These are phyloP conservation scores for Leucocoprinus leucothites DNA, from an alignment of 768 basidiomycete genomes.

Conservation along the genomic window DNA sequence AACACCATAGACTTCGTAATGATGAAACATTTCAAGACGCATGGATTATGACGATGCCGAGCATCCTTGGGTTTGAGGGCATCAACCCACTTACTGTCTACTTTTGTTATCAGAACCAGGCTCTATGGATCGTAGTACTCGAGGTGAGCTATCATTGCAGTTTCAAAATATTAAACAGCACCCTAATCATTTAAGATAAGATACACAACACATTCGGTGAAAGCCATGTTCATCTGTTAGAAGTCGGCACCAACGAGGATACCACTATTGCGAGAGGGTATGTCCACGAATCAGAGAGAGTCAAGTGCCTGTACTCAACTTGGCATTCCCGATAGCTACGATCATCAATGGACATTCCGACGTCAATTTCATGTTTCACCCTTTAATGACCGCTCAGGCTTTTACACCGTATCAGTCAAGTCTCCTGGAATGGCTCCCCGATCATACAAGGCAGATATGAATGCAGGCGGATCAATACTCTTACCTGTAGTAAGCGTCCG, in stretches of 20 bases:
- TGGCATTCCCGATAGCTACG: slow-evolving; percentile 33
- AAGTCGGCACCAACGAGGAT: slow-evolving; percentile 45
- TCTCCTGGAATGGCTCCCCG: slow-evolving; percentile 39
- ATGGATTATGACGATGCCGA: slow-evolving; percentile 78
- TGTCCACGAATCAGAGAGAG: slow-evolving; percentile 10
- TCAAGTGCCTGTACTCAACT: not conserved
- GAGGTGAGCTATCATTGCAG: slow-evolving; percentile 33
- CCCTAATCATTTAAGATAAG: slow-evolving; percentile 24
- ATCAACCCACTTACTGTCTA: slow-evolving; percentile 73
- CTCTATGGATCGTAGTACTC: slow-evolving; percentile 44
- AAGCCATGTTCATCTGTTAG: slow-evolving; percentile 56
- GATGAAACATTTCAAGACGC: slow-evolving; percentile 38
- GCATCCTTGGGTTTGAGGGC: slow-evolving; percentile 60
- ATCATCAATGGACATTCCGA: slow-evolving; percentile 64
- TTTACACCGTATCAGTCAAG: slow-evolving; percentile 55
- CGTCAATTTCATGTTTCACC: slow-evolving; percentile 76
- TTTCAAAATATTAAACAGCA: not conserved
- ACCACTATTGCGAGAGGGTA: slow-evolving; percentile 26
- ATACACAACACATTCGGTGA: slow-evolving; percentile 77
- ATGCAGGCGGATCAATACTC: slow-evolving; percentile 15
- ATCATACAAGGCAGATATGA: slow-evolving; percentile 14
- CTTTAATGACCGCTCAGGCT: slow-evolving; percentile 69
- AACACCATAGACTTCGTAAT: slow-evolving; percentile 10
- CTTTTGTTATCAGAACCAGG: slow-evolving; percentile 48
- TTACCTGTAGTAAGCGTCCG: slow-evolving; percentile 41